Conservation (phyloP, 768 basidiomycete genomes). For the Chiua virens region DNA sequence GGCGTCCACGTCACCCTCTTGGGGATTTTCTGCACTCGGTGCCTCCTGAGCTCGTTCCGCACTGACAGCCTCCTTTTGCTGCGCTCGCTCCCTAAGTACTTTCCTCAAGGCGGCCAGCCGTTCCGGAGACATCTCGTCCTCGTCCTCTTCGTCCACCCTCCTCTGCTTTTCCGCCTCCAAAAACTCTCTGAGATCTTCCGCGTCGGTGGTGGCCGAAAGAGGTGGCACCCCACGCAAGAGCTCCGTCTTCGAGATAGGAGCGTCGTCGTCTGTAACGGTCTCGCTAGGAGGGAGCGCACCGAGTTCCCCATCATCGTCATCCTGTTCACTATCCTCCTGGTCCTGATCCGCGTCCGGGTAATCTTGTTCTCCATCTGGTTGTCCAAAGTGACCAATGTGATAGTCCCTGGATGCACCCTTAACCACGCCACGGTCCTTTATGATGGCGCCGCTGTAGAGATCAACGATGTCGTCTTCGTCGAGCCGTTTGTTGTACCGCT, state of each 20-base stretch:
- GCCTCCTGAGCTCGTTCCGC: constrained; percentile 6
- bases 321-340: constrained; percentile 48
- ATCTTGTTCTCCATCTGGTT: constrained; percentile 38
- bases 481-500: constrained; percentile 61
- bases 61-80: constrained; percentile 8
- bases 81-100: constrained; percentile 13
- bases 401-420: constrained; percentile 41
- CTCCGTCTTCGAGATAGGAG: constrained; percentile 31
- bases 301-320: constrained; percentile 58
- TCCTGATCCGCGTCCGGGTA: constrained; percentile 40
- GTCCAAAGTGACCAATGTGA: constrained; percentile 53
- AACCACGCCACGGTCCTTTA: constrained; percentile 71
- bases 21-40: background rate
- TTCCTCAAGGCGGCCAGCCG: constrained; percentile 13
- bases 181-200: constrained; percentile 65
- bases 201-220: constrained; percentile 47
- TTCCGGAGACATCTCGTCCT: constrained; percentile 24
- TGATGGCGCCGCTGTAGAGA: constrained; percentile 55
- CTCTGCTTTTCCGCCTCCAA: constrained; percentile 59
- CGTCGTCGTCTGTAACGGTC: constrained; percentile 23
- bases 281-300: constrained; percentile 46
- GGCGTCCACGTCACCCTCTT: constrained; percentile 7
- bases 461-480: constrained; percentile 84
- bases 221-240: constrained; percentile 43
- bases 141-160: constrained; percentile 37